These are phyloP conservation scores for Ceratobasidium sp. DNA, from an alignment of 1,284 basidiomycete genomes.

Conservation along the genomic window DNA sequence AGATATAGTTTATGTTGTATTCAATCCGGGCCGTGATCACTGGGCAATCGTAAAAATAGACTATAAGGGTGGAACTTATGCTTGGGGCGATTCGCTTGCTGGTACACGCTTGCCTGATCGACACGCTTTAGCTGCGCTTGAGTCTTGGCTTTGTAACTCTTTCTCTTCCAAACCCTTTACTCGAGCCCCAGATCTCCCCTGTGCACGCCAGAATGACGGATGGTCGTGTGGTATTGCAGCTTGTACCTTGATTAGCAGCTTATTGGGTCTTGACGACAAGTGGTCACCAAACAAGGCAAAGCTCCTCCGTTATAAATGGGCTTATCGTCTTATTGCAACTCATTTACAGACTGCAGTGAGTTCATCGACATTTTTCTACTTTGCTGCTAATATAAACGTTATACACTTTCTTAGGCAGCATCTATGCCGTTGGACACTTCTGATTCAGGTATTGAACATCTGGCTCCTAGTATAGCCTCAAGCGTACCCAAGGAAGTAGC, in stretches of 20 bases:
- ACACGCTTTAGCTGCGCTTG: background rate
- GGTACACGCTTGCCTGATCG: background rate
- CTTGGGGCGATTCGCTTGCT: background rate
- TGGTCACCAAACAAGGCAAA: background rate
- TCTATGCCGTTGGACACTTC: no score
- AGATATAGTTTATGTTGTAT: no score
- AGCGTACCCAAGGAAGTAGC: no score
- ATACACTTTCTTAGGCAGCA: no score
- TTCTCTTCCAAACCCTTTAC: background rate
- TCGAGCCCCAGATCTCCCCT: background rate
- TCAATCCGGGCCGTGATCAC: no score
- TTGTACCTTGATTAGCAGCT: background rate
- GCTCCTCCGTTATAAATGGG: background rate
- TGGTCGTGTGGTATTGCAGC: conserved; percentile 10
- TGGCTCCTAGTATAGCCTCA: no score
- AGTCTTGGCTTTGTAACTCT: background rate
- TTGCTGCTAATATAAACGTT: no score
- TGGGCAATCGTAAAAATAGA: no score
- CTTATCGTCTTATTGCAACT: background rate
- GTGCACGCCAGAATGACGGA: background rate
- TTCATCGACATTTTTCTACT: no score
- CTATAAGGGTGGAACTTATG: background rate
- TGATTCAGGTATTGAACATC: no score
- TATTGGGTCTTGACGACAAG: background rate
- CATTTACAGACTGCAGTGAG: background rate